phyloP scores from a whole-genome alignment of 2,329 filamentous ascomycete genomes.

The Exophiala alcalophila region DNA sequence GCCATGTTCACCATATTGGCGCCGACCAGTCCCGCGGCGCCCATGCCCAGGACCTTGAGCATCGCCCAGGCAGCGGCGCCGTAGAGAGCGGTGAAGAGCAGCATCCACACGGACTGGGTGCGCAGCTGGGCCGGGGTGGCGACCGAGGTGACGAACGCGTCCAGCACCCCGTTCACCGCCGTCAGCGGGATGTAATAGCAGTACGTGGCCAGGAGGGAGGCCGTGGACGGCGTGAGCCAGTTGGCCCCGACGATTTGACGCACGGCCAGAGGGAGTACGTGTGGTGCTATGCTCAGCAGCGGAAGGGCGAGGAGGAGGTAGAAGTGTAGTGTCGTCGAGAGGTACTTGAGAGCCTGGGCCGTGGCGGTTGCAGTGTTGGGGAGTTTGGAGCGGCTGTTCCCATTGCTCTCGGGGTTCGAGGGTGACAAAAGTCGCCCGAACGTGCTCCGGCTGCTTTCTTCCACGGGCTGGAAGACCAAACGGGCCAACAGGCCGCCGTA shows the following conservation, averaged over 20 bases:
- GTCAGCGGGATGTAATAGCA: conserved; percentile 92
- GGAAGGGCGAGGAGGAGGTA: conserved; percentile 73
- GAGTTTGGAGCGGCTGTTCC: neutral
- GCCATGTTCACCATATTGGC: conserved; percentile 90
- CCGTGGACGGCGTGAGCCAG: conserved; percentile 74
- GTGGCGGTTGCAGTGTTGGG: conserved; percentile 13
- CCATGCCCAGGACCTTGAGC: conserved; percentile 65
- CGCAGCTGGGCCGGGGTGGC: conserved; percentile 73
- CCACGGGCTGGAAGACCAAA: conserved; percentile 88
- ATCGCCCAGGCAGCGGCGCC: conserved; percentile 58
- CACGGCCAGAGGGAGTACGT: conserved; percentile 70
- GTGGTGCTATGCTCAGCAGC: conserved; percentile 68
- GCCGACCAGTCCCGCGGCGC: conserved; percentile 75
- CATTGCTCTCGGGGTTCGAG: neutral
- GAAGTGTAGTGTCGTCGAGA: conserved; percentile 59
- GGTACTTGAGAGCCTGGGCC: conserved; percentile 33
- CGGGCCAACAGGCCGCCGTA: conserved; percentile 87
- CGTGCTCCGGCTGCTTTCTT: conserved; percentile 86
- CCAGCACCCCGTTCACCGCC: conserved; percentile 84
- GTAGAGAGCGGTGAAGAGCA: conserved; percentile 73
- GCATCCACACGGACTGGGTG: conserved; percentile 79
- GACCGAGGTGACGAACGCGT: conserved; percentile 88
- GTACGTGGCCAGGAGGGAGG: conserved; percentile 71
- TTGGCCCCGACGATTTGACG: conserved; percentile 69
- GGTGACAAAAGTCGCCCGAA: conserved; percentile 72